phyloP scores from a whole-genome alignment of 2,329 filamentous ascomycete species.

The Aureobasidium musti region DNA sequence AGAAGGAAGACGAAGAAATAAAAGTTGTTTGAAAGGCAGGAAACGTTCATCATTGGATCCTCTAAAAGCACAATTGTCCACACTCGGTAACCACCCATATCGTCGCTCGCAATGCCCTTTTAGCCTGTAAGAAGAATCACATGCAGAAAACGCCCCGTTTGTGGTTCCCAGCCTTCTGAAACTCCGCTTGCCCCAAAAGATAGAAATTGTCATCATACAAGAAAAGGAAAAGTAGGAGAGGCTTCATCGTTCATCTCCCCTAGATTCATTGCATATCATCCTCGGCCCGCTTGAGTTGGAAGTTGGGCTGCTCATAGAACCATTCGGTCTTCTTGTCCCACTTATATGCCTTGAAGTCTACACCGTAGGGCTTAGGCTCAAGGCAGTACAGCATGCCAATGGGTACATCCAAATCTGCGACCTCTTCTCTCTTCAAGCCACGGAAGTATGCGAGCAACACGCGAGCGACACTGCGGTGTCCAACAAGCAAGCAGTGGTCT shows the following conservation, averaged over 20 bases:
- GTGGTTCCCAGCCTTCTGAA: background rate
- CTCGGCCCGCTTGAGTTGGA: conserved; percentile 66
- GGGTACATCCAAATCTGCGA: conserved; percentile 91
- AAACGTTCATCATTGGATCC: background rate
- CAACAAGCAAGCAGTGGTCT: conserved; percentile 89
- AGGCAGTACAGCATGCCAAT: conserved; percentile 92
- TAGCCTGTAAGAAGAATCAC: background rate
- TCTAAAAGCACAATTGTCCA: background rate
- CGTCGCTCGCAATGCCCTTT: background rate
- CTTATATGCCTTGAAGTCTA: conserved; percentile 93
- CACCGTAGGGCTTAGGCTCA: conserved; percentile 96
- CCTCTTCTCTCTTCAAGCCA: conserved; percentile 84
- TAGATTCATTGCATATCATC: conserved; percentile 40
- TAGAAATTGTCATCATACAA: conserved; percentile 4
- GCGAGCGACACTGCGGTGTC: conserved; percentile 86
- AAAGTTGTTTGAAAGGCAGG: background rate
- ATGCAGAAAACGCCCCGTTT: background rate
- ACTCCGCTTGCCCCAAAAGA: background rate
- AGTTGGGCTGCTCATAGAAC: conserved; percentile 86
- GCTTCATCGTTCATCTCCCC: background rate
- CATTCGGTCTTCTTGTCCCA: conserved; percentile 77
- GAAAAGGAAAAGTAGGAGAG: background rate
- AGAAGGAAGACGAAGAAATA: background rate
- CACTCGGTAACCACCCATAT: background rate
- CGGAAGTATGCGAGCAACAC: conserved; percentile 97